Conservation (phyloP, 1,284 basidiomycete genomes). For the Malassezia globosa region DNA sequence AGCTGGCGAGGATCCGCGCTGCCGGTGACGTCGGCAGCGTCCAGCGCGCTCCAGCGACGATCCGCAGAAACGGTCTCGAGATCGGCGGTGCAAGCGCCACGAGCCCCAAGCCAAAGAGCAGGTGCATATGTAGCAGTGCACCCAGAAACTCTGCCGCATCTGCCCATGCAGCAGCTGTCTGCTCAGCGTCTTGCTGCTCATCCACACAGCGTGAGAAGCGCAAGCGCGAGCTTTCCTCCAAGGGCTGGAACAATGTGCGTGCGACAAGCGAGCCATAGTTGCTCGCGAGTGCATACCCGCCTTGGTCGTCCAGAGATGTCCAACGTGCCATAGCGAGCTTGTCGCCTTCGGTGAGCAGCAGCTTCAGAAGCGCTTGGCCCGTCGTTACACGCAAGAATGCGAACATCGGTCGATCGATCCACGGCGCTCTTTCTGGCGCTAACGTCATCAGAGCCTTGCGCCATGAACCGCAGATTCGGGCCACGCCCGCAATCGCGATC, state of each 20-base stretch:
- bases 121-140: slow-evolving; percentile 25
- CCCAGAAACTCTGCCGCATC: slow-evolving; percentile 17
- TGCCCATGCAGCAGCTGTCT: not conserved
- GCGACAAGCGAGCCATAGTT: slow-evolving; percentile 44
- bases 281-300: slow-evolving; percentile 42
- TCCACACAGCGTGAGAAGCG: slow-evolving; percentile 16
- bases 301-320: slow-evolving; percentile 36
- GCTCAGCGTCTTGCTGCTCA: not conserved
- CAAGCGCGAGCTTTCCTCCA: slow-evolving; percentile 38
- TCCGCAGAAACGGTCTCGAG: slow-evolving; percentile 23
- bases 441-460: not conserved
- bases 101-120: slow-evolving; percentile 24
- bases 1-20: slow-evolving; percentile 28
- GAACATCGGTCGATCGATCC: not conserved
- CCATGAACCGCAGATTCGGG: not conserved
- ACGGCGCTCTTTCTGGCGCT: not conserved
- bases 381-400: slow-evolving; percentile 66
- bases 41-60: slow-evolving; percentile 39
- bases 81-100: slow-evolving; percentile 31
- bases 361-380: slow-evolving; percentile 75
- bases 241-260: slow-evolving; percentile 40
- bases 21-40: slow-evolving; percentile 33
- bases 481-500: not conserved
- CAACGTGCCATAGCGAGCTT: slow-evolving; percentile 54
- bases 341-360: slow-evolving; percentile 88